Base-by-base conservation (phyloP, 352 stramenopile genomes). In the Pilasporangium apinafurcum region DNA sequence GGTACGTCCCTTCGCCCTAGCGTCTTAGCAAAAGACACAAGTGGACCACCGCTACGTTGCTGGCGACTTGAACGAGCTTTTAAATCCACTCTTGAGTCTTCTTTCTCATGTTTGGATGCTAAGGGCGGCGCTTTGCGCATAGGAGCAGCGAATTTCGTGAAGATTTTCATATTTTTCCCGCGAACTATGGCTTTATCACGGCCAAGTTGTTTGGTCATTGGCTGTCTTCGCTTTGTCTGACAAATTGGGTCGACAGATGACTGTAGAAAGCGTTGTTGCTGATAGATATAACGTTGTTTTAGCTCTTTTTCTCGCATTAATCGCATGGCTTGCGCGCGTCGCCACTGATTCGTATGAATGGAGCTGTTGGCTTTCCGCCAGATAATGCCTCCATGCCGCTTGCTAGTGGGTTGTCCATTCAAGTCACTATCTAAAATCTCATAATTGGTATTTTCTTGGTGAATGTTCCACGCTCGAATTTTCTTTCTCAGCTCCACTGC, bases 191-290 rank as follows among this genome's bases (percentile, higher is more conserved):
- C 53, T 13, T 20, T 18, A 12, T 71, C 61, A 20, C 61, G 49
- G 6, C 61, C 56, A 3, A n/a, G 4, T 14, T 56, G 42, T 14
- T 48, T 56, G 29, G 14, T 33, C 56, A 70, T 70, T 9, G 47
- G 37, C 14, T 62, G 38, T n/a, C n/a, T n/a, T n/a, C n/a, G n/a
- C n/a, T n/a, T n/a, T 0, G 18, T 28, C 2, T 25, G 16, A 14
- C 38, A 16, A 25, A 33, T 8, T 29, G 14, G n/a, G 20, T 26
- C 3, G 29, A 24, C 20, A 30, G 21, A 14, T 41, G 32, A 8
- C 16, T 40, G 38, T 8, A 28, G 4, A 8, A 0, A n/a, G 21
- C 30, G 16, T 2, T 14, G 14, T 3, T 33, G 2, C 0, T 5
- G n/a, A n/a, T 1, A 39, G 31, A 8, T n/a, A 28, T 4, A 22